Percentiles rank a stretch among this genome's conserved stretches.
Evolutionary conservation across 257 asterid genomes (phyloP).

Genomic region (Oldenlandia corymbosa): DNA sequence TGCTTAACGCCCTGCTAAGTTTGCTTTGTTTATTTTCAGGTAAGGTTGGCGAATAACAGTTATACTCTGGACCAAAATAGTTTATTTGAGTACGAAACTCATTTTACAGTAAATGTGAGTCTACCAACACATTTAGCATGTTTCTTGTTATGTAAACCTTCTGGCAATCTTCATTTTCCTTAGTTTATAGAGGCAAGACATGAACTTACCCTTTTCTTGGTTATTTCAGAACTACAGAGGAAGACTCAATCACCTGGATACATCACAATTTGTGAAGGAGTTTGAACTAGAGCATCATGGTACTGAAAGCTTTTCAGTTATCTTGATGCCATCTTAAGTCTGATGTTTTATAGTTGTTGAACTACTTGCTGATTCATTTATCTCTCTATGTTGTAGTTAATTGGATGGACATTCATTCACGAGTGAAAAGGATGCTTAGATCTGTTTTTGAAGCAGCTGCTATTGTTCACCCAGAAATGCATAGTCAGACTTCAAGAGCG

Average conservation of each 20-base stretch:
- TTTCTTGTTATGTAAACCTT: neutral
- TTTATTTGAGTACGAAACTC: conserved; percentile 85
- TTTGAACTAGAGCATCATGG: conserved; percentile 88
- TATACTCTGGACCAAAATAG: conserved; percentile 77
- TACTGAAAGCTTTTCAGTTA: conserved; percentile 21
- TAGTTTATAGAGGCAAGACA: neutral
- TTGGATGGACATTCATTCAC: conserved; percentile 83
- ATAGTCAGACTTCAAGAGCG: conserved; percentile 77
- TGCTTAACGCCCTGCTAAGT: neutral
- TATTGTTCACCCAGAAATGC: conserved; percentile 86
- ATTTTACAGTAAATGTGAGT: conserved; percentile 96
- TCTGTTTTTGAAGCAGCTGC: conserved; percentile 87
- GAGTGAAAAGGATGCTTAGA: conserved; percentile 70
- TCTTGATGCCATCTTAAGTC: conserved; percentile 11
- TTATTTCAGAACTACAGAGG: conserved; percentile 80
- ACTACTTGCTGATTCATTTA: conserved; percentile 5
- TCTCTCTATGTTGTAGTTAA: conserved; percentile 51
- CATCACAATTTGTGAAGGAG: conserved; percentile 71
- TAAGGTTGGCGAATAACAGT: conserved; percentile 77
- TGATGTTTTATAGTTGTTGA: neutral
- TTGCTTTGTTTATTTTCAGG: conserved; percentile 41
- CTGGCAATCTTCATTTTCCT: neutral
- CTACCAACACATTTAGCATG: neutral
- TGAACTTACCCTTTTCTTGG: conserved; percentile 11
- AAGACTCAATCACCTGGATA: conserved; percentile 67